A percentile compares a stretch with the other conserved stretches of the same genome.
Evolutionary conservation across 2,329 filamentous ascomycete species (phyloP).

Genomic region (Onygenales sp.): DNA sequence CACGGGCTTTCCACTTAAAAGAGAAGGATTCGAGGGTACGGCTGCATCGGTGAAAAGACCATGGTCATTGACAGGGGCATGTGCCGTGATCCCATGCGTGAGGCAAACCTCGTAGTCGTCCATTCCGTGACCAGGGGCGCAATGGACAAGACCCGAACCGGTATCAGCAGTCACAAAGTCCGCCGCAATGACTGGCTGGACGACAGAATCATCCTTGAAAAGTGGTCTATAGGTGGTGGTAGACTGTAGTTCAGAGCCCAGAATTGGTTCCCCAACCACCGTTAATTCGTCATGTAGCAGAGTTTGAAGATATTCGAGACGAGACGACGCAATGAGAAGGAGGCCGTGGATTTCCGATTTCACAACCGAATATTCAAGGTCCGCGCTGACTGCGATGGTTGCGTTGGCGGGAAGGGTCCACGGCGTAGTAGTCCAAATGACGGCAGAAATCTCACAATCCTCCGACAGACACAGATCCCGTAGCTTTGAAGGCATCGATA

Average conservation of each 20-base stretch:
- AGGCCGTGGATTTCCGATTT: constrained; percentile 46
- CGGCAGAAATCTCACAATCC: constrained; percentile 53
- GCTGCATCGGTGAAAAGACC: constrained; percentile 75
- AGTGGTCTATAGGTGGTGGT: constrained; percentile 59
- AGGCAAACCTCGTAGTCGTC: constrained; percentile 86
- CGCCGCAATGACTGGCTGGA: constrained; percentile 67
- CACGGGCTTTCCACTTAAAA: constrained; percentile 63
- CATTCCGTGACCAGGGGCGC: constrained; percentile 90
- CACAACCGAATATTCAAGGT: constrained; percentile 65
- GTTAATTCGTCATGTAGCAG: constrained; percentile 41
- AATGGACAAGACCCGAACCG: constrained; percentile 91
- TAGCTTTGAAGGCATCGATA: constrained; percentile 35
- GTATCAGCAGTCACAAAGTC: constrained; percentile 83
- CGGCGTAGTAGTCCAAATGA: constrained; percentile 98
- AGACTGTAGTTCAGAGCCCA: constrained; percentile 56
- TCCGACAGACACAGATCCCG: constrained; percentile 31
- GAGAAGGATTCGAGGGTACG: constrained; percentile 57
- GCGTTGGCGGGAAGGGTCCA: constrained; percentile 94
- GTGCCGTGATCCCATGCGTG: constrained; percentile 58
- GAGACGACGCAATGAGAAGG: constrained; percentile 62
- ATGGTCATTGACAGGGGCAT: constrained; percentile 73
- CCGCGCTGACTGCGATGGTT: constrained; percentile 71
- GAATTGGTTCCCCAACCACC: constrained; percentile 48
- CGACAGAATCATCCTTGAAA: constrained; percentile 51
- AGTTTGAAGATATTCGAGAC: constrained; percentile 51